A percentile compares a stretch with the other conserved stretches of the same genome.
Conservation (phyloP, 805 yeast species). For the Ogataea siamensis region DNA sequence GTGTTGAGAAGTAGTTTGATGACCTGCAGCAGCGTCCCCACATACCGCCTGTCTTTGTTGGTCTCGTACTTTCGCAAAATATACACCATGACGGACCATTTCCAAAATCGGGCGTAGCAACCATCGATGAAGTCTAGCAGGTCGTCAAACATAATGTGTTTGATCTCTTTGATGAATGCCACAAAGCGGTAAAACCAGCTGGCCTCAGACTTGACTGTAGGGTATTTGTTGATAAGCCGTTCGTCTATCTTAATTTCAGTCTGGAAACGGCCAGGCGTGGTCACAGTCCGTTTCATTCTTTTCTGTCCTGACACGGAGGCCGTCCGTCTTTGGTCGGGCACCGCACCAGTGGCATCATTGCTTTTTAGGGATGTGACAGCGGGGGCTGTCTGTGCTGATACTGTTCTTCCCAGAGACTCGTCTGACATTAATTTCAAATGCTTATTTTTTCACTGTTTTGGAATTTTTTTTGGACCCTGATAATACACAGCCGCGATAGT, state of each 20-base stretch:
- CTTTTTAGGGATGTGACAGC: neutral
- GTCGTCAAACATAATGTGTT: slow-evolving; percentile 14
- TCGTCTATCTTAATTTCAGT: slow-evolving; percentile 17
- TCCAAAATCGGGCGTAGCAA: slow-evolving; percentile 16
- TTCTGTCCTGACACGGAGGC: neutral
- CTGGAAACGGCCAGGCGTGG: slow-evolving; percentile 19
- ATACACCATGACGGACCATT: slow-evolving; percentile 10
- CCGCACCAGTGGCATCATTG: neutral
- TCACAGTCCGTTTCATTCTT: slow-evolving; percentile 9
- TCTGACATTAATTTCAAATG: slow-evolving; percentile 1
- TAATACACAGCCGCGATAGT: slow-evolving; percentile 8
- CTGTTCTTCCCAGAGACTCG: neutral
- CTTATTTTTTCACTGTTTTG: neutral
- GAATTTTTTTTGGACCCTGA: slow-evolving; percentile 8
- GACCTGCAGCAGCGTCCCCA: slow-evolving; percentile 15
- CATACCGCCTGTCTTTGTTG: slow-evolving; percentile 14
- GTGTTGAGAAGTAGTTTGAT: slow-evolving; percentile 14
- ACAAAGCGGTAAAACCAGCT: slow-evolving; percentile 17
- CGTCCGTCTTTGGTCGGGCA: neutral
- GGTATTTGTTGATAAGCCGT: slow-evolving; percentile 10
- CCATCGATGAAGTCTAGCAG: slow-evolving; percentile 12
- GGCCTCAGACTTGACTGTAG: slow-evolving; percentile 16
- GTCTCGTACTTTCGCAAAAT: slow-evolving; percentile 12
- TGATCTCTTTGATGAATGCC: slow-evolving; percentile 13
- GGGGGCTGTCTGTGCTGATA: slow-evolving; percentile 5